Base-by-base conservation (phyloP, 192 early-diverging fungal genomes). In the Entophlyctis luteolus region DNA sequence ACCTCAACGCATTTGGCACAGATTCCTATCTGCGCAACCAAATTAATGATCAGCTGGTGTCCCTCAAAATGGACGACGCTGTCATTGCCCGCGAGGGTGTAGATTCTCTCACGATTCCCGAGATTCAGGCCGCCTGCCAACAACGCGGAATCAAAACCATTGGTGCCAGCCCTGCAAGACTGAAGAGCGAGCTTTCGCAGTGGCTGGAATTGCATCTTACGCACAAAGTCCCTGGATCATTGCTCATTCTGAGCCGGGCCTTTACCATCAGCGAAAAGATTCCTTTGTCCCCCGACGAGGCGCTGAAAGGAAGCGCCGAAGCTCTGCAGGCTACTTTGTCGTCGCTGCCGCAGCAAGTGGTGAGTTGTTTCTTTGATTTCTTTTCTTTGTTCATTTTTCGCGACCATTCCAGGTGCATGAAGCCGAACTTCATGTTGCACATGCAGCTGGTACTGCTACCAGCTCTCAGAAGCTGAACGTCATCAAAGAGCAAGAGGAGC, bases 1-100 rank as follows among this genome's bases (percentile, higher is more conserved):
- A 88, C 62, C 83, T 95, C 59, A 94, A 93, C 54, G 89, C 91
- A n/a, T 98, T 96, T 75, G 96, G 96, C 36, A 95, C 93, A n/a
- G 96, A 98, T 78, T 88, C 91, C 53, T 95, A 92, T 72, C 84
- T 98, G 59, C 87, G 92, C 59, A 90, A 92, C 79, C 92, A 92
- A 75, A 93, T 98, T 70, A 87, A 93, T 23, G 88, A 89, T 62
- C 84, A 88, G 59, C 90, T 96, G 85, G 79, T 81, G 37, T 86
- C 90, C 52, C 89, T 98, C 62, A 86, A 91, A 48, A 82, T 85
- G 12, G 96, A 98, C 80, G 96, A 98, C 71, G 78, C 88, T 78
- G 78, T 95, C 77, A 95, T 96, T 62, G 76, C 76, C 55, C 62
- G 76, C 14, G 96, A 96, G 76, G 93, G 93, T 16, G 87, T 95